A percentile compares a stretch with the other conserved stretches of the same genome.
Conservation (phyloP, 2,329 filamentous ascomycete genomes). For the Scedosporium aurantiacum region DNA sequence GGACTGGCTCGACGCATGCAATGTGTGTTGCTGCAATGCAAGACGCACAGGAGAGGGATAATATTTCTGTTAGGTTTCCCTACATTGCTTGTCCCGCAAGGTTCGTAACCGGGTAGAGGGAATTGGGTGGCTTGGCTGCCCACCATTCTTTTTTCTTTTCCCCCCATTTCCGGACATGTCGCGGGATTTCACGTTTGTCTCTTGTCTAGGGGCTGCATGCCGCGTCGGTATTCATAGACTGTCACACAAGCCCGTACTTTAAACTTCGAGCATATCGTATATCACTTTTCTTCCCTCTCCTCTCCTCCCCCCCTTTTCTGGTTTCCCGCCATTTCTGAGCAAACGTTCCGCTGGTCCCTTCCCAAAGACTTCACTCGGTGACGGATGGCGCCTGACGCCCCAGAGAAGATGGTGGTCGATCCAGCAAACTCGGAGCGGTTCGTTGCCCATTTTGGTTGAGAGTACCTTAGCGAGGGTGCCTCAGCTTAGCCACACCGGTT, state of each 20-base stretch:
- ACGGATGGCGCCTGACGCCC: no score
- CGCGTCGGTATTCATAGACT: not conserved
- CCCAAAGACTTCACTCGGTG: no score
- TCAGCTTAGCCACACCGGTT: not conserved
- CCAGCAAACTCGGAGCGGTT: not conserved
- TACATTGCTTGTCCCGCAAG: not conserved
- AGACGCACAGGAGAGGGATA: not conserved
- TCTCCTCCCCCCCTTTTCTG: not conserved
- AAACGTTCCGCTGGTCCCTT: no score
- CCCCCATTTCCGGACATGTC: not conserved
- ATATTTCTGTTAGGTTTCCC: not conserved
- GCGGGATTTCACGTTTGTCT: not conserved
- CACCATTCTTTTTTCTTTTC: no score
- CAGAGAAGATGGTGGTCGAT: not conserved
- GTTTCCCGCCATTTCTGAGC: no score
- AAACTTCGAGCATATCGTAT: not conserved
- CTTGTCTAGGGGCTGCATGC: not conserved
- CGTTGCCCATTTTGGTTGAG: no score
- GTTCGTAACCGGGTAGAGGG: not conserved
- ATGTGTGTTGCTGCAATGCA: not conserved
- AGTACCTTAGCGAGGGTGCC: not conserved
- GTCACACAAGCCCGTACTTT: not conserved
- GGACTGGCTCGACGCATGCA: not conserved
- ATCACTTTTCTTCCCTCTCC: not conserved
- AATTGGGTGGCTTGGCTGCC: not conserved